Evolutionary conservation across 1,284 basidiomycete species (phyloP).

Genomic region (Rhodotorula sp.): DNA sequence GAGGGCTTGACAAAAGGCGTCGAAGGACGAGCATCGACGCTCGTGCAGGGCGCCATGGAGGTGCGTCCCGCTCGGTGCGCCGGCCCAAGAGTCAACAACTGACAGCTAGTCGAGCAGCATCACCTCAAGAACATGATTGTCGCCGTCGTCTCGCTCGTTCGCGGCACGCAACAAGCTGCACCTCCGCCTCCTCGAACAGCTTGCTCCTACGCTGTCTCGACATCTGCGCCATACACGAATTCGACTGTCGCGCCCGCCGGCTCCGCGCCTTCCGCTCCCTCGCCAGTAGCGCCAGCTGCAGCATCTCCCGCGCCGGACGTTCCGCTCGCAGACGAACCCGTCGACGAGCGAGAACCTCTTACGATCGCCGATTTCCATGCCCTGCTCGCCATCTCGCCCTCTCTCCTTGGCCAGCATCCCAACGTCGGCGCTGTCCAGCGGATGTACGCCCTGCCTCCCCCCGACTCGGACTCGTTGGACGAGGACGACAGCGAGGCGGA

Average conservation of each 20-base stretch:
- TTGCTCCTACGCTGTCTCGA: slow-evolving; percentile 5
- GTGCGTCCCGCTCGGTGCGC: slow-evolving; percentile 7
- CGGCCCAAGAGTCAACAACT: too few relatives aligned
- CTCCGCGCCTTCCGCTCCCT: neutral
- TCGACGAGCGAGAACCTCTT: slow-evolving; percentile 6
- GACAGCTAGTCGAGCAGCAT: slow-evolving; percentile 1
- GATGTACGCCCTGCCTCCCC: slow-evolving; percentile 33
- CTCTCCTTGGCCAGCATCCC: slow-evolving; percentile 26
- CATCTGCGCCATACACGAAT: neutral
- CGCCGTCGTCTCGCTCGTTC: slow-evolving; percentile 32
- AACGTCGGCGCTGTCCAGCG: slow-evolving; percentile 33
- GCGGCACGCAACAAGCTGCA: slow-evolving; percentile 15
- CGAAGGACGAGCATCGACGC: slow-evolving; percentile 14
- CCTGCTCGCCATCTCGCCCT: slow-evolving; percentile 36
- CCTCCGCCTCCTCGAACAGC: neutral
- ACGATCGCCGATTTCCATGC: slow-evolving; percentile 32
- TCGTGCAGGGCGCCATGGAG: slow-evolving; percentile 33
- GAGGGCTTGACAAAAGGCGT: slow-evolving; percentile 49
- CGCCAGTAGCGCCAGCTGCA: neutral
- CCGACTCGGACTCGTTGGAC: slow-evolving; percentile 20
- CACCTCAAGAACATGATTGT: slow-evolving; percentile 35
- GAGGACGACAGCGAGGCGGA: slow-evolving; percentile 6
- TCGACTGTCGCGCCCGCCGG: slow-evolving; percentile 25
- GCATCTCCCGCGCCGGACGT: neutral
- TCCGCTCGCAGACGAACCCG: neutral